These are phyloP conservation scores for Streptanthus diversifolius DNA, from an alignment of 345 rosid genomes.

Conservation along the genomic window DNA sequence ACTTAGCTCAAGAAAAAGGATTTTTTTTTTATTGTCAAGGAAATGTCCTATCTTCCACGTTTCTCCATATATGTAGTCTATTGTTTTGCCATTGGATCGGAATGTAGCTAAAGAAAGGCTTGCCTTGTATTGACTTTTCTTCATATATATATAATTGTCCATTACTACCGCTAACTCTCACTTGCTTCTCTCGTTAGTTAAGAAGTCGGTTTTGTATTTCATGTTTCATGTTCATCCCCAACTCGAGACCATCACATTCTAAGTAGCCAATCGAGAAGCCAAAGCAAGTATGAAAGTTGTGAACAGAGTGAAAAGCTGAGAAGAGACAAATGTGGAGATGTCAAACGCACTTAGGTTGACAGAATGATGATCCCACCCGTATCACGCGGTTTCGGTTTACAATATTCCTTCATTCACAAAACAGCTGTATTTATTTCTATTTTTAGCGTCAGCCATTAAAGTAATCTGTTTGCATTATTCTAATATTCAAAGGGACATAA, in stretches of 20 bases:
- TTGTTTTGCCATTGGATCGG: conserved; percentile 13
- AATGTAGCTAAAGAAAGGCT: conserved; percentile 29
- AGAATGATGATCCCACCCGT: conserved; percentile 17
- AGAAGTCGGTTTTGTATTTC: background rate
- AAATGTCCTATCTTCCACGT: conserved; percentile 22
- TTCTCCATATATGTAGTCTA: conserved; percentile 32
- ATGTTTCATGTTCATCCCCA: conserved; percentile 3
- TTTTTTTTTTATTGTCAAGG: conserved; percentile 38
- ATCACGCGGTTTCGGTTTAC: conserved; percentile 34
- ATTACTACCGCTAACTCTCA: background rate
- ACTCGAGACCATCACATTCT: conserved; percentile 1
- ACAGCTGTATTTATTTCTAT: conserved; percentile 31
- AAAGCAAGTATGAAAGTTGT: conserved; percentile 2
- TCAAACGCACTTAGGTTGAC: conserved; percentile 25
- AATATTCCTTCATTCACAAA: conserved; percentile 17
- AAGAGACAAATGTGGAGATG: conserved; percentile 26
- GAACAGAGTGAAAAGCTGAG: conserved; percentile 9
- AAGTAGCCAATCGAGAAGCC: background rate
- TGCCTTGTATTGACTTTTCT: conserved; percentile 22
- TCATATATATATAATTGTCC: conserved; percentile 21
- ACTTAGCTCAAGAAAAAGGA: conserved; percentile 31
- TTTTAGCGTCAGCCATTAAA: conserved; percentile 11
- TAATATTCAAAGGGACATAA: conserved; percentile 11
- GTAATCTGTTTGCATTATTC: conserved; percentile 24
- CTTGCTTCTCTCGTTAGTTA: background rate